Evolutionary conservation across 2,329 filamentous ascomycete species (phyloP), one percentile per base, ranked within the genome.

Genomic region (Cucurbitaria berberidis): DNA sequence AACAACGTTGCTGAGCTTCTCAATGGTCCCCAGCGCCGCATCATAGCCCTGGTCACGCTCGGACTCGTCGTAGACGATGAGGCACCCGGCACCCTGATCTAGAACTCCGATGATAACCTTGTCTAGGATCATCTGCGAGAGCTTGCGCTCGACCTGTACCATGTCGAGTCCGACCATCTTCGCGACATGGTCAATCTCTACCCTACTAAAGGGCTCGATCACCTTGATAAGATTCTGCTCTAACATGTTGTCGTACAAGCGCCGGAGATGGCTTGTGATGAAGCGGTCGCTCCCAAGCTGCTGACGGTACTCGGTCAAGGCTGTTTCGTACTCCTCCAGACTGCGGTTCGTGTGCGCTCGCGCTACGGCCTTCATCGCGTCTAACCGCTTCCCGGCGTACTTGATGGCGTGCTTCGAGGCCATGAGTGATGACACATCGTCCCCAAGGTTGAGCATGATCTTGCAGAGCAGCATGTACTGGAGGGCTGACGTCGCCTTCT

Each of bases 381-480:
- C 95, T 60, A 99, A 86, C 73, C 91, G 95, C 79, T 93, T 91
- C 67, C 93, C 92, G 27, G 93, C 93, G 74, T 99, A 98, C 78
- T 96, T 95, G 73, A 96, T 86, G 34, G 96, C 95, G 77, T 97
- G 93, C 84, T 99, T 99, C 48, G 91, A 96, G 26, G 89, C 86
- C 86, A 99, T 91, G 64, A 99, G 86, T 72, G 89, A 87, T 79
- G 93, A 96, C 75, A 99, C 93, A 76, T 99, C 96, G 81, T 98
- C 93, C 63, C 87, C 91, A 35, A 96, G 84, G 79, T 99, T 99
- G 66, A 99, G 84, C 96, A 99, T 99, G 77, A 99, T 95, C 82
- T 99, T 99, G 87, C 95, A 98, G 30, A 99, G 87, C 48, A 99
- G 86, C 95, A 99, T 99, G 83, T 99, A 99, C 81, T 99, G 95